A percentile compares a stretch with the other conserved stretches of the same genome.
Evolutionary conservation across 2,329 filamentous ascomycete genomes (phyloP).

Genomic region (Cladosporium oxysporum): DNA sequence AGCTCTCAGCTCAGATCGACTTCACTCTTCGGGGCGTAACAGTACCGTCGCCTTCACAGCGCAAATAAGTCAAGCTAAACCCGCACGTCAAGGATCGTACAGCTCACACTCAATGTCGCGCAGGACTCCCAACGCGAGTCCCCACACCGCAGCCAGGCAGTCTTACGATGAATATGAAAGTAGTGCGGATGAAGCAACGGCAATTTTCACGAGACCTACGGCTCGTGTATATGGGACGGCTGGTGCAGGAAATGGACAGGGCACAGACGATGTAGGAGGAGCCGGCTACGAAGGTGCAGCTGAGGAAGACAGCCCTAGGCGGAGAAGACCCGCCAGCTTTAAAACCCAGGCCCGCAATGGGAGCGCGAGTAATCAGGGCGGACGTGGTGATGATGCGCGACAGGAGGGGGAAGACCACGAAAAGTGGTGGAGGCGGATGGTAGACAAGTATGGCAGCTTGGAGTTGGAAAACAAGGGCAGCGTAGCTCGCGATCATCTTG

Average conservation of each 20-base stretch:
- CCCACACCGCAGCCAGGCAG: constrained; percentile 12
- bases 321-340: constrained; percentile 18
- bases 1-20: constrained; percentile 1
- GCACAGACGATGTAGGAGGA: constrained; percentile 21
- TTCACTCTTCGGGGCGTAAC: constrained; percentile 10
- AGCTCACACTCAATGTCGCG: constrained; percentile 19
- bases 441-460: constrained; percentile 64
- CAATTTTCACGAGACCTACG: constrained; percentile 36
- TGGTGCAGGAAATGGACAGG: background rate
- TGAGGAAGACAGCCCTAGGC: constrained; percentile 23
- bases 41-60: constrained; percentile 30
- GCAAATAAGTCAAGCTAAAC: constrained; percentile 18
- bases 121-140: constrained; percentile 23
- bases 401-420: constrained; percentile 30
- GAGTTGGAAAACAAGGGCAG: constrained; percentile 85
- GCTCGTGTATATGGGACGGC: constrained; percentile 1
- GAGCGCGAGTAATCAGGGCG: constrained; percentile 9
- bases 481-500: constrained; percentile 79
- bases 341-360: constrained; percentile 25
- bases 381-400: background rate
- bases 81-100: constrained; percentile 24
- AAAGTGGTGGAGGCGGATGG: constrained; percentile 56
- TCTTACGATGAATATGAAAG: constrained; percentile 33
- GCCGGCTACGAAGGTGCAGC: constrained; percentile 27
- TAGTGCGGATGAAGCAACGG: constrained; percentile 46